Evolutionary conservation across 345 rosid genomes (phyloP).

Genomic region (Salix koriyanagi): DNA sequence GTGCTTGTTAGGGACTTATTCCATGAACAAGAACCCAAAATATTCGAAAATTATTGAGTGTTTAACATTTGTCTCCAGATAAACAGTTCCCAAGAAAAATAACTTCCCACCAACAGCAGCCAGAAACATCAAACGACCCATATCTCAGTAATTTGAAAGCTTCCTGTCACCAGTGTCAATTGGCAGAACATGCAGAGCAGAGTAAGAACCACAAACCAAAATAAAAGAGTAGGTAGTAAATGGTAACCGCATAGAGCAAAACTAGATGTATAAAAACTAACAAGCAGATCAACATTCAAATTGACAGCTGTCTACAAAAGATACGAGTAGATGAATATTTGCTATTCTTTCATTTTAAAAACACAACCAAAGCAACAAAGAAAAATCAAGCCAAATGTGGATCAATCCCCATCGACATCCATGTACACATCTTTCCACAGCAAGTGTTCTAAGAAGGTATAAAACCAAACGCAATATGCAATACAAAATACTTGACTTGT

Average conservation of each 20-base stretch:
- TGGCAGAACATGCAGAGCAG: not conserved
- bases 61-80: conserved; percentile 6
- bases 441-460: not conserved
- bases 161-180: not conserved
- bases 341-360: not conserved
- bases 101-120: not conserved
- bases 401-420: not conserved
- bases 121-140: not conserved
- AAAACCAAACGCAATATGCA: not conserved
- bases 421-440: not conserved
- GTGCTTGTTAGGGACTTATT: conserved; percentile 11
- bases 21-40: conserved; percentile 7
- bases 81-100: not conserved
- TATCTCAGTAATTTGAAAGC: not conserved
- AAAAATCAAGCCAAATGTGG: not conserved
- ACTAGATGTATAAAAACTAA: not conserved
- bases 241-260: too few relatives aligned
- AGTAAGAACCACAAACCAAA: not conserved
- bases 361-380: not conserved
- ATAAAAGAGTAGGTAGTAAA: not conserved
- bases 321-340: not conserved
- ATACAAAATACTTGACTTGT: not conserved
- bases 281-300: not conserved
- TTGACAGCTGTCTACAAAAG: not conserved
- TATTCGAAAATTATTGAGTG: conserved; percentile 1